Evolutionary conservation across 1,284 basidiomycete genomes (phyloP), one percentile per base, ranked within the genome.

Genomic region (Ceratobasidium sp.): DNA sequence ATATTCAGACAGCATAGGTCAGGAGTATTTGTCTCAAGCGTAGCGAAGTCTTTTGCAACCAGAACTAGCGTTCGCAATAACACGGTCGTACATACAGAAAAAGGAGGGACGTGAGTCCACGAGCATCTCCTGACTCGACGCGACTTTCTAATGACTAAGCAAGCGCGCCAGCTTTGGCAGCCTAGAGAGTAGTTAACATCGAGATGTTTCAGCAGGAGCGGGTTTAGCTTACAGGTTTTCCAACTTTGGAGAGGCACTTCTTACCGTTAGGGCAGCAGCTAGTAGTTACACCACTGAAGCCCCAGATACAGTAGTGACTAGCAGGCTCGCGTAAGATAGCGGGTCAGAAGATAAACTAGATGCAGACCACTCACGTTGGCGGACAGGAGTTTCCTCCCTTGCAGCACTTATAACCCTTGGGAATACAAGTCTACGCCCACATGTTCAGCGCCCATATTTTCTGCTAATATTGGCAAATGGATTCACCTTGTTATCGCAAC

Each of bases 401-500:
- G 26, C 67, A 69, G 51, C 67, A 69, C 15, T 69, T 51, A 46
- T 18, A 55, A n/a, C 46, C 46, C 46, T 69, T 69, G 15, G 20
- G 18, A 28, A 42, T 49, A 51, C 67, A 69, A 2, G 42, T n/a
- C 67, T 69, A 51, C 10, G 5, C 12, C 5, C 61, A 42, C 10
- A 3, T 10, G 15, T 28, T 56, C 7, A 49, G 13, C n/a, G 49
- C 40, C 7, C 15, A 26, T 9, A 23, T 23, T 28, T 5, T 23
- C 9, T 28, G 10, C 3, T 12, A 9, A 23, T 9, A 6, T 49
- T 49, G 26, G n/a, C 10, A 56, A 56, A 7, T 56, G n/a, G 6
- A 15, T 33, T 9, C 26, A 63, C 60, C 60, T 63, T 63, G 2
- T 33, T 33, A 39, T 63, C 60, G 60, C 60, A 63, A 4, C 60